Base-by-base conservation (phyloP, 2,329 filamentous ascomycete genomes). In the Claviceps purpurea region DNA sequence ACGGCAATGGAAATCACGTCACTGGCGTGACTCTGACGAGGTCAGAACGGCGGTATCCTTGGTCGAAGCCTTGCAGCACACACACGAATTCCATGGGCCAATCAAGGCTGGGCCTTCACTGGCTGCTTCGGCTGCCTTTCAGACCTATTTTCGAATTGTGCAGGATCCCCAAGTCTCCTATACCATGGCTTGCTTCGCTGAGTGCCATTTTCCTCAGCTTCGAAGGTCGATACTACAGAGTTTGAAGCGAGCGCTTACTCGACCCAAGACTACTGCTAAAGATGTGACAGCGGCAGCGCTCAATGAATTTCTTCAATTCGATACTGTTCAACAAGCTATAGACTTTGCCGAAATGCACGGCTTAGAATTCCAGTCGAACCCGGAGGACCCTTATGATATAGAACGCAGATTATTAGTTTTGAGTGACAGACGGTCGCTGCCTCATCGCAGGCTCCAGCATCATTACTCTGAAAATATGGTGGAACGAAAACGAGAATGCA, bases 111-210 rank as follows among this genome's bases (percentile, higher is more conserved):
- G 65, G 0, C 71, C 73, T 1, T 70, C 72, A 1, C 66, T 75
- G 18, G 73, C 75, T 11, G 73, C 77, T 2, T 68, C 75, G 42
- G 72, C 73, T 20, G 70, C 71, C 5, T 77, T 73, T 45, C 68
- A 71, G 24, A 72, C 75, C 18, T 84, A 77, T 62, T 84, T 85
- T 60, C 70, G 74, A 24, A 80, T 85, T 47, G 68, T 85, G 30
- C 71, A 78, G 56, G 72, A 75, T 42, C 68, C 70, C 0, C 66
- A 70, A 16, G 75, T 83, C 2, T 84, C 82, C 0, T 85, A 85
- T 60, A 83, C 79, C 1, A 83, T 85, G 79, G 82, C 81, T 14
- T 85, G 82, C 58, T 77, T 85, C 54, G 81, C 81, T 6, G 81
- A 85, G 59, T 77, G 81, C n/a, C 79, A 83, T 59, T 84, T 85